Percentiles rank a stretch among this genome's conserved stretches.
phyloP scores from a whole-genome alignment of 2,329 filamentous ascomycete species.

The Tetracladium maxilliforme region DNA sequence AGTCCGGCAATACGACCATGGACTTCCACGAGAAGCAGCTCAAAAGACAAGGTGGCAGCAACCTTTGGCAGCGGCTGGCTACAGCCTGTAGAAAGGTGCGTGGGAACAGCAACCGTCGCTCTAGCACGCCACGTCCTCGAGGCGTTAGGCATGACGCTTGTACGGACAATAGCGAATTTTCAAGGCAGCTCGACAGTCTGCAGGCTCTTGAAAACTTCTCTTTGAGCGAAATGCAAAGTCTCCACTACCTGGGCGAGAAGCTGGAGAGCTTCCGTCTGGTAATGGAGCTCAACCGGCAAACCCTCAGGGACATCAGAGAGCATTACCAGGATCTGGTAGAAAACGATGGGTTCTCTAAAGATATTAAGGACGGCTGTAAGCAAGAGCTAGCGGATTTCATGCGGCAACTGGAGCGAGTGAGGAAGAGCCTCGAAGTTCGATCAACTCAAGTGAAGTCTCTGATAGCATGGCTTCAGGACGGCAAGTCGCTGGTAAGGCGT shows the following conservation, averaged over 20 bases:
- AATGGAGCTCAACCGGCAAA: conserved; percentile 15
- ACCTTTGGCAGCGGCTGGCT: too few species aligned
- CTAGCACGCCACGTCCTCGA: too few species aligned
- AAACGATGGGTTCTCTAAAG: conserved; percentile 3
- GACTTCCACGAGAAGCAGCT: too few species aligned
- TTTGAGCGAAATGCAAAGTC: conserved; percentile 14
- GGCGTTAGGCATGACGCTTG: too few species aligned
- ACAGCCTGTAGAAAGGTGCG: too few species aligned
- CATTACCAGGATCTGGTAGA: conserved; percentile 6
- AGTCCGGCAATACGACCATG: too few species aligned
- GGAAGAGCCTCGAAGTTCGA: conserved; percentile 11
- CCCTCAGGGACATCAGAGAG: conserved; percentile 11
- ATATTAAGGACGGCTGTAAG: conserved; percentile 3
- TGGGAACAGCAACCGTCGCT: too few species aligned
- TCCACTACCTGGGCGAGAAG: conserved; percentile 20
- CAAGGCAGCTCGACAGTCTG: too few species aligned
- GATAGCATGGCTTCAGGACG: conserved; percentile 7
- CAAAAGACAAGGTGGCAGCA: too few species aligned
- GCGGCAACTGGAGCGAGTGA: conserved; percentile 6
- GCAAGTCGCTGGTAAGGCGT: conserved; percentile 10
- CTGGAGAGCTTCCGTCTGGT: conserved; percentile 16
- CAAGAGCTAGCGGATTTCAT: conserved; percentile 7
- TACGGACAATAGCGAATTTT: too few species aligned
- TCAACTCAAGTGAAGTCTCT: conserved; percentile 9
- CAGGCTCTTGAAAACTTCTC: conserved; percentile 11